Evolutionary conservation across 306 rosid species (phyloP).

Genomic region (Gillenia trifoliata): DNA sequence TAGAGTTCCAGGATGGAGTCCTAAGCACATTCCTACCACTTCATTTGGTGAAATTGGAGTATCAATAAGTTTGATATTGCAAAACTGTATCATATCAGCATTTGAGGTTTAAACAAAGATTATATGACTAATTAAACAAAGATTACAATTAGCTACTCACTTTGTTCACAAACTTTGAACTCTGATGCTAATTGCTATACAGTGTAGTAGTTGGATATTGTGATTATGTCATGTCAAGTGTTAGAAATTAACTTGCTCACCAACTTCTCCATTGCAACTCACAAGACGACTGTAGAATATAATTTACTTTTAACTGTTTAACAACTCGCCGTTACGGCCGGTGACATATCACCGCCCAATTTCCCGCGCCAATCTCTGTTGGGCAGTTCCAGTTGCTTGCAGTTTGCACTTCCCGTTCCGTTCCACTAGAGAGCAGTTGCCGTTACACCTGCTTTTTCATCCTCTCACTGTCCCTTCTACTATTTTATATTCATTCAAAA

Average conservation of each 20-base stretch:
- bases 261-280: background rate
- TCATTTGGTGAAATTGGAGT: background rate
- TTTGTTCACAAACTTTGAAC: background rate
- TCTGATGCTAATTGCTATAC: background rate
- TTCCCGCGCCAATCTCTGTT: background rate
- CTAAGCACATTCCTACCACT: background rate
- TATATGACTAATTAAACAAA: background rate
- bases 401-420: background rate
- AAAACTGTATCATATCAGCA: no score
- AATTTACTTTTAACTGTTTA: background rate
- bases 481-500: no score
- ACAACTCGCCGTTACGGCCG: background rate
- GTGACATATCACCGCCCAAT: background rate
- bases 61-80: no score
- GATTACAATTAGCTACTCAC: background rate
- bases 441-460: background rate
- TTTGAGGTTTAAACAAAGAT: background rate
- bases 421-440: conserved; percentile 1
- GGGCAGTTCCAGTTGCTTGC: background rate
- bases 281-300: background rate
- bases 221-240: background rate
- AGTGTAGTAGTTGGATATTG: background rate
- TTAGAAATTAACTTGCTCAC: conserved; percentile 1
- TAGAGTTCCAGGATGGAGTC: no score
- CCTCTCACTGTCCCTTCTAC: background rate